Evolutionary conservation across 768 basidiomycete genomes (phyloP).

Genomic region (Russula compacta): DNA sequence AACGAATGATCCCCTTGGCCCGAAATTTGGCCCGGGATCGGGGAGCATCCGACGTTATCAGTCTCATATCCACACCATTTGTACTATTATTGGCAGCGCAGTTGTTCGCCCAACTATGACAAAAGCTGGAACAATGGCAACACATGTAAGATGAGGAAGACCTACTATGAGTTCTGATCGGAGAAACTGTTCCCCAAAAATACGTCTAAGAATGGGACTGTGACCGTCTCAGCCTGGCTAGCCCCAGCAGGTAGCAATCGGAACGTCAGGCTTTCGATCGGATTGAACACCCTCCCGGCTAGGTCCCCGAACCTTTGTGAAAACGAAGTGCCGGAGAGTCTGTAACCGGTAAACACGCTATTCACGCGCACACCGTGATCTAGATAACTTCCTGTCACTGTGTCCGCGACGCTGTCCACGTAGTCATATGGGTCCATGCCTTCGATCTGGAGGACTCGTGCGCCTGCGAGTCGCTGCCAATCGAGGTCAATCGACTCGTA

Average conservation of each 20-base stretch:
- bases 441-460: constrained; percentile 45
- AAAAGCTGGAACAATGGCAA: not conserved
- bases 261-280: constrained; percentile 39
- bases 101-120: constrained; percentile 49
- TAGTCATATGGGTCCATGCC: constrained; percentile 47
- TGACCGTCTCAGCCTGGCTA: constrained; percentile 41
- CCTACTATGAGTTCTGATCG: constrained; percentile 45
- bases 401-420: constrained; percentile 46
- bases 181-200: constrained; percentile 43
- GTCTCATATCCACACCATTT: constrained; percentile 42
- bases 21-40: not conserved
- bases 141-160: constrained; percentile 1
- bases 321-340: constrained; percentile 34
- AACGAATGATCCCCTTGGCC: constrained; percentile 33
- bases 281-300: constrained; percentile 46
- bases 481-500: constrained; percentile 6
- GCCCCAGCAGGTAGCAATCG: constrained; percentile 39
- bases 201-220: constrained; percentile 44
- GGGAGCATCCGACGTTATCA: not conserved
- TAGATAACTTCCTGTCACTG: constrained; percentile 53
- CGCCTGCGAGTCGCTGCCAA: constrained; percentile 54
- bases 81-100: constrained; percentile 44
- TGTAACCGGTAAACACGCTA: constrained; percentile 54
- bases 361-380: constrained; percentile 58
- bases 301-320: constrained; percentile 51